Conservation (phyloP, 2,329 filamentous ascomycete species). For the Corinectria fuckeliana region DNA sequence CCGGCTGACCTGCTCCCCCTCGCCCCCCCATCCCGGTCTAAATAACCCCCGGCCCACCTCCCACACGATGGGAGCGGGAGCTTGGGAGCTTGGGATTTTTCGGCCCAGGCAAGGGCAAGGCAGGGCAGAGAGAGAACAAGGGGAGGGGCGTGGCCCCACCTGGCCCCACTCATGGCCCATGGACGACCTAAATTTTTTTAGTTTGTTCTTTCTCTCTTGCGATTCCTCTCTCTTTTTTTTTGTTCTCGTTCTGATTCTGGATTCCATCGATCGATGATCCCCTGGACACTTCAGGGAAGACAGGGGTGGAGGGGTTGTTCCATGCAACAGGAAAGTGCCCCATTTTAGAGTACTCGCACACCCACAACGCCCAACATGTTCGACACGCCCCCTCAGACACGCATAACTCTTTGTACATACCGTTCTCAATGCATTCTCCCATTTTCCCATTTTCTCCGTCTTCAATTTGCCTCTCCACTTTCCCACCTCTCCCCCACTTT, state of each 20-base stretch:
- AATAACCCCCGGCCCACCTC: constrained; percentile 16
- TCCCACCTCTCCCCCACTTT: background rate
- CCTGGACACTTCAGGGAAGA: constrained; percentile 21
- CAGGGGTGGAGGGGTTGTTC: too few relatives aligned
- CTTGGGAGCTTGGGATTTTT: constrained; percentile 22
- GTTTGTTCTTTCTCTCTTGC: background rate
- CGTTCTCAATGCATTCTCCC: background rate
- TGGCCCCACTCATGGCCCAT: background rate
- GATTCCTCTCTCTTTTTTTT: too few relatives aligned
- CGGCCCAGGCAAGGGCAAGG: constrained; percentile 10
- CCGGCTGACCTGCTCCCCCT: background rate
- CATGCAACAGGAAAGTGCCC: background rate
- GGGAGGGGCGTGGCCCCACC: constrained; percentile 19
- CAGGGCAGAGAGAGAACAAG: background rate
- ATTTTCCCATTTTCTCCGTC: background rate
- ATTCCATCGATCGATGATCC: constrained; percentile 45
- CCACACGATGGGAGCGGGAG: constrained; percentile 18
- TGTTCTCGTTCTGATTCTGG: constrained; percentile 29
- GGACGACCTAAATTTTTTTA: too few relatives aligned
- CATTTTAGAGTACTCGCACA: background rate
- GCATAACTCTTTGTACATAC: constrained; percentile 30
- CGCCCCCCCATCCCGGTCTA: background rate
- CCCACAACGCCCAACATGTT: constrained; percentile 10
- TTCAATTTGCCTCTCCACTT: background rate
- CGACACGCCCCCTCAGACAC: constrained; percentile 38